Evolutionary conservation across 768 basidiomycete genomes (phyloP).

Genomic region (Suillus variegatus): DNA sequence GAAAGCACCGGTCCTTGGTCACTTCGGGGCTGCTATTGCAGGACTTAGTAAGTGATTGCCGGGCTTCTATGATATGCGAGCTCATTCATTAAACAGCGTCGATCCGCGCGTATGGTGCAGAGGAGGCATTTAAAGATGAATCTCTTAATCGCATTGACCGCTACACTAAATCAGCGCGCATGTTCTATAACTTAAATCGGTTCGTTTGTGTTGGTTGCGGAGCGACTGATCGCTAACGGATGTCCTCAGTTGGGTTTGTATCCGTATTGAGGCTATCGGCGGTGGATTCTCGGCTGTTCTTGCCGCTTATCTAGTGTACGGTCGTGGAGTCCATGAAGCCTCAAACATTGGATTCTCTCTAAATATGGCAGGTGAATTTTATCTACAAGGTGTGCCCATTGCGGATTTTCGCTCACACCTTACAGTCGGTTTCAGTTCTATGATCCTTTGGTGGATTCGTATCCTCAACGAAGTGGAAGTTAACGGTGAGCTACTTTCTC

Average conservation of each 20-base stretch:
- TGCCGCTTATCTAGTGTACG: conserved; percentile 54
- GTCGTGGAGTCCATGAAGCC: conserved; percentile 39
- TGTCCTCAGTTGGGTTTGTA: conserved; percentile 43
- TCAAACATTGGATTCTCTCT: conserved; percentile 42
- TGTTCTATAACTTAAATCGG: conserved; percentile 53
- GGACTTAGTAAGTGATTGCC: conserved; percentile 40
- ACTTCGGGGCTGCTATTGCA: conserved; percentile 52
- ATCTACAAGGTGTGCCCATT: not conserved
- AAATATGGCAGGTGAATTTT: conserved; percentile 40
- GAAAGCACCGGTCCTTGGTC: conserved; percentile 48
- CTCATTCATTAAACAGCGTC: conserved; percentile 28
- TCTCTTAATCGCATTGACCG: conserved; percentile 48
- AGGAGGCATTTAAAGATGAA: conserved; percentile 42
- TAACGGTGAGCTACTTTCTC: conserved; percentile 30
- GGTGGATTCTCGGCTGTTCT: conserved; percentile 51
- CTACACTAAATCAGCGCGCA: conserved; percentile 42
- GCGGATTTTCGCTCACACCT: not conserved
- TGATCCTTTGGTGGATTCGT: conserved; percentile 56
- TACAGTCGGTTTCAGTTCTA: conserved; percentile 52
- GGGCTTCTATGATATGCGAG: not conserved
- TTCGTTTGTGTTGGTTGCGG: conserved; percentile 7
- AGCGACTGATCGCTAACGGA: not conserved
- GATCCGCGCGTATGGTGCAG: conserved; percentile 58
- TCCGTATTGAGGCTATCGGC: conserved; percentile 57
- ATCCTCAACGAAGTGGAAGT: conserved; percentile 47